A percentile compares a stretch with the other conserved stretches of the same genome.
Evolutionary conservation across 148 eudicot genomes (phyloP).

Genomic region (Heliosperma pusillum): DNA sequence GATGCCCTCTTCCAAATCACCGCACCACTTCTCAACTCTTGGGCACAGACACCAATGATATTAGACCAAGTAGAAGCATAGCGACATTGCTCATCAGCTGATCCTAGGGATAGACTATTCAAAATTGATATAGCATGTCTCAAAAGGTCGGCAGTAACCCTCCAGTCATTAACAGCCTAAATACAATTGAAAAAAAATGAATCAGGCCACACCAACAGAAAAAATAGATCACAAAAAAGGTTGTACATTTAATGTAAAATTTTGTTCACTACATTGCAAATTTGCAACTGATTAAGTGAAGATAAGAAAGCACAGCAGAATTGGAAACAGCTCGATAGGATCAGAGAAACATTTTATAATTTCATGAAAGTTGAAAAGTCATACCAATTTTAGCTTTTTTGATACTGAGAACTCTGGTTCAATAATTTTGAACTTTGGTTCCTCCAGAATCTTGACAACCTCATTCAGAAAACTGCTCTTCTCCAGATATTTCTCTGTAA

Average conservation of each 20-base stretch:
- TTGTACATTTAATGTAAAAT: background rate
- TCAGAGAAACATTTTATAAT: background rate
- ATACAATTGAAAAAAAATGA: conserved; percentile 8
- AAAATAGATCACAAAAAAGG: background rate
- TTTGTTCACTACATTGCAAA: background rate
- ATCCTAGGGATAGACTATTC: conserved; percentile 46
- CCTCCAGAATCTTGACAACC: conserved; percentile 48
- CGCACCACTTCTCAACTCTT: conserved; percentile 68
- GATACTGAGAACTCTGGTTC: conserved; percentile 58
- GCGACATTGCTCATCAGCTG: conserved; percentile 43
- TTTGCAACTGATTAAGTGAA: background rate
- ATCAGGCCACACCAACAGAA: conserved; percentile 1
- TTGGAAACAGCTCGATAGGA: too few species aligned
- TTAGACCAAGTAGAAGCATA: conserved; percentile 62
- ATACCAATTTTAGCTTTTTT: conserved; percentile 53
- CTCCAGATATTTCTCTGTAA: conserved; percentile 27
- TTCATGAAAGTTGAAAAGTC: conserved; percentile 21
- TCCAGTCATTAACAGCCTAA: conserved; percentile 64
- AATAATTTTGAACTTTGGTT: conserved; percentile 42
- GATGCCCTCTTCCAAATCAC: conserved; percentile 58
- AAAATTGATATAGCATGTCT: conserved; percentile 43
- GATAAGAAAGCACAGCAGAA: background rate
- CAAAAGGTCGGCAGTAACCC: conserved; percentile 52
- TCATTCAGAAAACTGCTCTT: conserved; percentile 34
- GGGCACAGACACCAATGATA: conserved; percentile 50